These are phyloP conservation scores for Chondrostereum purpureum DNA, from an alignment of 1,284 basidiomycete species.

Conservation along the genomic window DNA sequence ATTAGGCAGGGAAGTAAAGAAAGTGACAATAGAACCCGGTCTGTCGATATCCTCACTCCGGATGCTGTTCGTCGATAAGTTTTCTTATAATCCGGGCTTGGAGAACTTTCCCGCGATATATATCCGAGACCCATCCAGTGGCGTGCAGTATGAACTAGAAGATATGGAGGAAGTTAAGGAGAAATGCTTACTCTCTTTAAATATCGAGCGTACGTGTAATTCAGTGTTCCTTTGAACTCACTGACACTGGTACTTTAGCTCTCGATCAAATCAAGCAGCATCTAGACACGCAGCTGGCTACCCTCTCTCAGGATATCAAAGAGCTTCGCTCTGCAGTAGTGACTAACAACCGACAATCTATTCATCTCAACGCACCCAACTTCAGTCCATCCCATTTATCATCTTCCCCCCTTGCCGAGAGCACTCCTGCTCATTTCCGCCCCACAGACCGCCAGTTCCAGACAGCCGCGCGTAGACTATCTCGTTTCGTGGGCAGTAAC, in stretches of 20 bases:
- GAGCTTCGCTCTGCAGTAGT: conserved; percentile 73
- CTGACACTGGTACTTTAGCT: conserved; percentile 41
- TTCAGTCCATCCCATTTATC: conserved; percentile 37
- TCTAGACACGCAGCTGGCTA: conserved; percentile 85
- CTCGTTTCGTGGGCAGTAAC: conserved; percentile 46
- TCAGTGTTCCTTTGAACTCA: conserved; percentile 4
- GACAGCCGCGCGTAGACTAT: conserved; percentile 62
- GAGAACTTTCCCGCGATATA: conserved; percentile 97
- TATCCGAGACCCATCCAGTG: conserved; percentile 84
- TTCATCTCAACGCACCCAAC: conserved; percentile 19
- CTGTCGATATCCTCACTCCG: conserved; percentile 70
- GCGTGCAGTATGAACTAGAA: conserved; percentile 94
- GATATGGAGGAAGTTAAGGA: conserved; percentile 92
- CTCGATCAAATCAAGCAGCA: conserved; percentile 99
- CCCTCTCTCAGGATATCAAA: conserved; percentile 86
- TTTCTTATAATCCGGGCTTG: conserved; percentile 88
- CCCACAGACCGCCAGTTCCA: conserved; percentile 72
- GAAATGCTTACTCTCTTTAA: conserved; percentile 82
- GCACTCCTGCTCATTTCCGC: conserved; percentile 49
- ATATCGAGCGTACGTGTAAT: conserved; percentile 83
- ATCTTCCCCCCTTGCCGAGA: conserved; percentile 52
- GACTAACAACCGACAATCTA: conserved; percentile 41
- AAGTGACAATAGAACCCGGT: conserved; percentile 67
- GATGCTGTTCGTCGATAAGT: conserved; percentile 91
- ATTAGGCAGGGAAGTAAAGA: conserved; percentile 89